Evolutionary conservation across 805 yeast genomes (phyloP).

Genomic region (Kodamaea lidongshanica): DNA sequence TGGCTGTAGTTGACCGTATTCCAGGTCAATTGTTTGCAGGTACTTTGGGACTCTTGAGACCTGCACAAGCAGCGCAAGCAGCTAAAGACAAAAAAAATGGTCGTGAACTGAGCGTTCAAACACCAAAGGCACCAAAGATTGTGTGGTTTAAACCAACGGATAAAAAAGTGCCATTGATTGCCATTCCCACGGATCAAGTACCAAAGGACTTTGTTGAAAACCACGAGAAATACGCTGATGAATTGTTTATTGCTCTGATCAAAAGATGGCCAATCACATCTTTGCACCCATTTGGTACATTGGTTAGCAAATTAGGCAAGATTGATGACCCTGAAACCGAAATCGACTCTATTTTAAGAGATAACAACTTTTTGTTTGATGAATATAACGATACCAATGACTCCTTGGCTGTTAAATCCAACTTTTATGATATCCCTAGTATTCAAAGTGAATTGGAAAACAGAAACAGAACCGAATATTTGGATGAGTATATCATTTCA

Average conservation of each 20-base stretch:
- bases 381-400: conserved; percentile 48
- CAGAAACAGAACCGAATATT: conserved; percentile 45
- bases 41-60: conserved; percentile 86
- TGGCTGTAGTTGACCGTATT: conserved; percentile 94
- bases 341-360: conserved; percentile 83
- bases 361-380: conserved; percentile 74
- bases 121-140: conserved; percentile 71
- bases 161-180: conserved; percentile 94
- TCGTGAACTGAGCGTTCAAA: conserved; percentile 39
- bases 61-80: conserved; percentile 88
- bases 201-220: conserved; percentile 93
- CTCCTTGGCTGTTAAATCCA: conserved; percentile 7
- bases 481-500: conserved; percentile 57
- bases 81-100: conserved; percentile 52
- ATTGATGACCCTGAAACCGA: conserved; percentile 74
- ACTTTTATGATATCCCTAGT: conserved; percentile 32
- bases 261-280: conserved; percentile 99
- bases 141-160: conserved; percentile 99
- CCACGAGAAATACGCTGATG: conserved; percentile 74
- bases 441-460: conserved; percentile 33
- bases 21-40: conserved; percentile 97
- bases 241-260: conserved; percentile 86
- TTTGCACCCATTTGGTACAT: conserved; percentile 93
- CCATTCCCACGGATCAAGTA: conserved; percentile 97
- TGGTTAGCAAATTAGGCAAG: conserved; percentile 79